Evolutionary conservation across 192 early-diverging fungal genomes (phyloP), one percentile per base, ranked within the genome.

Genomic region (Coemansia sp.): DNA sequence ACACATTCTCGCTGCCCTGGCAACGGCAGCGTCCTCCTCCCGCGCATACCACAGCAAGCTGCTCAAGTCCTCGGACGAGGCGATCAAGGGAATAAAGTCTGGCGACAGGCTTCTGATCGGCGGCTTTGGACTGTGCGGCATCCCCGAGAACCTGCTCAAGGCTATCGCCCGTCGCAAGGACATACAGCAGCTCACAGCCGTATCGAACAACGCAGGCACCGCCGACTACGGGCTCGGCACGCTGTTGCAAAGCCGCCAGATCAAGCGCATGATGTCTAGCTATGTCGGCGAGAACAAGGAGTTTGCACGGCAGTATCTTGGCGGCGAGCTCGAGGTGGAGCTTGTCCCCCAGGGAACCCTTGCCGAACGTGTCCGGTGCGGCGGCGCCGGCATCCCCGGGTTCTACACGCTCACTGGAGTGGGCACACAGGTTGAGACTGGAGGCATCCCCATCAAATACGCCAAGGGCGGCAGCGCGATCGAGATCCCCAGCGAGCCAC

Each of bases 241-340:
- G 19, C 67, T 92, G 33, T 75, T 90, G 59, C 80, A 88, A 62
- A 85, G 70, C 15, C 83, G 85, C 15, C 88, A 92, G 85, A 87
- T 92, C 81, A 90, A 89, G 68, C 86, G 89, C 54, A 92, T 92
- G 89, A 84, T 92, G 43, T 86, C 83, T 17, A 85, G 82, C 63
- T 92, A 92, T 62, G 89, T 91, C 11, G 91, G 89, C 45, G 89
- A 92, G 62, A 92, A 92, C 83, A 84, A 87, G 58, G 91, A 92
- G 69, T 92, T 92, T 78, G 88, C 87, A 52, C 78, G 88, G 33
- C 91, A 92, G 69, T 92, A 92, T 53, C 82, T 92, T 20, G 77
- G 81, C 57, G 91, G 91, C n/a, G 91, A 92, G 63, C 83, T 91
- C 19, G 91, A 92, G 59, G 91, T 91, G 25, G 88, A 90, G 75